phyloP scores from a whole-genome alignment of 768 basidiomycete genomes.

The Porpolomopsis calyptriformis region DNA sequence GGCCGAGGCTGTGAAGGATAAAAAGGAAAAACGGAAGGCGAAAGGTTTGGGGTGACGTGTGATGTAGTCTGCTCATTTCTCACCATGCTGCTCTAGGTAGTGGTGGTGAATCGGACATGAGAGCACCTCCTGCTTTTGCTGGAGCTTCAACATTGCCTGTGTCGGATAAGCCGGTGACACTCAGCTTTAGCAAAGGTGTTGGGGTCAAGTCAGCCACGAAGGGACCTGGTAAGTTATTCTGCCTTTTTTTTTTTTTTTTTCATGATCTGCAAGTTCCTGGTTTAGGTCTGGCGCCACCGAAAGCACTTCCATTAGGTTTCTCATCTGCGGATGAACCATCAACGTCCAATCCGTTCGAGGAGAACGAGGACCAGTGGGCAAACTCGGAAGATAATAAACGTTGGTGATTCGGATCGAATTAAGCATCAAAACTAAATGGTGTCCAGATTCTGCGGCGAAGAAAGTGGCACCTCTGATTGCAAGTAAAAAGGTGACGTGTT shows the following conservation, averaged over 20 bases:
- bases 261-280: conserved; percentile 8
- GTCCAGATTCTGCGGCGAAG: conserved; percentile 40
- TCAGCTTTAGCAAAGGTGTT: conserved; percentile 55
- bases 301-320: neutral
- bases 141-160: conserved; percentile 62
- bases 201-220: conserved; percentile 20
- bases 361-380: conserved; percentile 18
- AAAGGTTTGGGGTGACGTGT: conserved; percentile 32
- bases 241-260: conserved; percentile 5
- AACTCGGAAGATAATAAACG: conserved; percentile 39
- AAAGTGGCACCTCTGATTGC: conserved; percentile 75
- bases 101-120: conserved; percentile 25
- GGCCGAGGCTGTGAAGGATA: conserved; percentile 26
- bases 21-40: conserved; percentile 53
- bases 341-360: neutral
- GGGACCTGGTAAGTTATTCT: conserved; percentile 16
- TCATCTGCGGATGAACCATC: conserved; percentile 26
- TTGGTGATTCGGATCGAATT: conserved; percentile 13
- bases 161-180: conserved; percentile 70
- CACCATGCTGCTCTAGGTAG: conserved; percentile 5
- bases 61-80: neutral
- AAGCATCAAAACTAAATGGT: neutral
- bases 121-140: conserved; percentile 24
- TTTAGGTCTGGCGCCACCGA: neutral
- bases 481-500: conserved; percentile 63